phyloP scores from a whole-genome alignment of 2,329 filamentous ascomycete species.

The Aspergillus sp. region DNA sequence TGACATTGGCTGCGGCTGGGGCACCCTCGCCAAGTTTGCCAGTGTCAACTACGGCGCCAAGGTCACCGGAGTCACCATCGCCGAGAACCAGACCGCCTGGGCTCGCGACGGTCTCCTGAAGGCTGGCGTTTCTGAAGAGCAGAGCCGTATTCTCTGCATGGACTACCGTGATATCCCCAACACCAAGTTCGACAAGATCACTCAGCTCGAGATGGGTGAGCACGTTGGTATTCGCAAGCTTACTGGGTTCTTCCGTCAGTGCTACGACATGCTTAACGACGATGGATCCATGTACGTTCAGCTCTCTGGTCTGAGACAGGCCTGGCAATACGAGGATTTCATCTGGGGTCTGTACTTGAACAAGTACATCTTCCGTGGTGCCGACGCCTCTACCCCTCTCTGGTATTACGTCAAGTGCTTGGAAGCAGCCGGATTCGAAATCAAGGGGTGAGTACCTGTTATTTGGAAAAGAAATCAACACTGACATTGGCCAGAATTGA shows the following conservation, averaged over 20 bases:
- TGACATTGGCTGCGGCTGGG: constrained; percentile 98
- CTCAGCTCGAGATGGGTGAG: constrained; percentile 97
- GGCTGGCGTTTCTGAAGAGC: constrained; percentile 77
- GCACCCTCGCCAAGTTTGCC: constrained; percentile 90
- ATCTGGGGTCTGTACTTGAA: constrained; percentile 99
- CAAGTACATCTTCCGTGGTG: constrained; percentile 98
- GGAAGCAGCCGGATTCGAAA: constrained; percentile 83
- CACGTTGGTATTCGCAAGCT: constrained; percentile 96
- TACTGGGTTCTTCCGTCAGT: constrained; percentile 75
- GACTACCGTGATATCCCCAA: constrained; percentile 94
- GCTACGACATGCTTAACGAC: constrained; percentile 93
- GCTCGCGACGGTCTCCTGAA: constrained; percentile 86
- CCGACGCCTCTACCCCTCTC: constrained; percentile 90
- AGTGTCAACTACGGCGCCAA: constrained; percentile 86
- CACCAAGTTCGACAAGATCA: constrained; percentile 88
- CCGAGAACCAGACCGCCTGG: constrained; percentile 95
- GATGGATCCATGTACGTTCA: constrained; percentile 96
- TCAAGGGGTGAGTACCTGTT: constrained; percentile 62
- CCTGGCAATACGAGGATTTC: constrained; percentile 97
- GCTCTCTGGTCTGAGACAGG: constrained; percentile 87
- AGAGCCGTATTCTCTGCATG: constrained; percentile 91
- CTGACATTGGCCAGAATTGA: constrained; percentile 55
- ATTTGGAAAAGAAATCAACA: too few relatives aligned
- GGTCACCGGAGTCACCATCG: constrained; percentile 87
- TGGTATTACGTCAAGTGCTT: constrained; percentile 82